A percentile compares a stretch with the other conserved stretches of the same genome.
These are phyloP conservation scores for Gnaphalium uliginosum DNA, from an alignment of 129 eudicot genomes.

Conservation along the genomic window DNA sequence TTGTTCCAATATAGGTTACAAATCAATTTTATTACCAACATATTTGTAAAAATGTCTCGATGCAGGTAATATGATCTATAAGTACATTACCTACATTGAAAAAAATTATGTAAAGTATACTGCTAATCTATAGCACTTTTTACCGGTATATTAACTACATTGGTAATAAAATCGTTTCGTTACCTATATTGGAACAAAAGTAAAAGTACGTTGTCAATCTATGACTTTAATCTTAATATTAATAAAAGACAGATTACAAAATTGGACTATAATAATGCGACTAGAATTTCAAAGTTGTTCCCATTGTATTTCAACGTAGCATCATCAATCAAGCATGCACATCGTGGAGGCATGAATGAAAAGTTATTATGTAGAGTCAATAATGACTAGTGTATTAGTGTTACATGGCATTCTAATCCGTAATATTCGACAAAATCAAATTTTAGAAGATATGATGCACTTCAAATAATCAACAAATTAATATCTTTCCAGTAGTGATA, in stretches of 20 bases:
- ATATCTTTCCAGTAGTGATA: not conserved
- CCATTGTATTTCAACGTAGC: not conserved
- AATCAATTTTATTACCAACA: too few relatives aligned
- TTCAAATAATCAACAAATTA: constrained; percentile 17
- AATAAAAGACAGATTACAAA: not conserved
- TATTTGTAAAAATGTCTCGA: too few relatives aligned
- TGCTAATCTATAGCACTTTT: too few relatives aligned
- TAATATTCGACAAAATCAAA: not conserved
- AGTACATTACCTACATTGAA: too few relatives aligned
- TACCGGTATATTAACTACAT: too few relatives aligned
- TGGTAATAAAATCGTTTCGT: too few relatives aligned
- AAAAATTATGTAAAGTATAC: too few relatives aligned
- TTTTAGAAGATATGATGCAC: not conserved
- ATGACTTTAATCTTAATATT: too few relatives aligned
- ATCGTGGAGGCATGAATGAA: not conserved
- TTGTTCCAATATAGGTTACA: too few relatives aligned
- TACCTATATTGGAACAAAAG: too few relatives aligned
- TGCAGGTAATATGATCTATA: too few relatives aligned
- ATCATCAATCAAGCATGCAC: constrained; percentile 10
- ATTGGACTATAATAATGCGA: not conserved
- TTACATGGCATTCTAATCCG: not conserved
- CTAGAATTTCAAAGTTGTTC: not conserved
- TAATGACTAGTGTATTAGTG: not conserved
- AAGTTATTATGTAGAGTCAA: not conserved
- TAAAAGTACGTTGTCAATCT: too few relatives aligned